Conservation (phyloP, 176 grass and related monocot genomes). For the Guadua angustifolia region DNA sequence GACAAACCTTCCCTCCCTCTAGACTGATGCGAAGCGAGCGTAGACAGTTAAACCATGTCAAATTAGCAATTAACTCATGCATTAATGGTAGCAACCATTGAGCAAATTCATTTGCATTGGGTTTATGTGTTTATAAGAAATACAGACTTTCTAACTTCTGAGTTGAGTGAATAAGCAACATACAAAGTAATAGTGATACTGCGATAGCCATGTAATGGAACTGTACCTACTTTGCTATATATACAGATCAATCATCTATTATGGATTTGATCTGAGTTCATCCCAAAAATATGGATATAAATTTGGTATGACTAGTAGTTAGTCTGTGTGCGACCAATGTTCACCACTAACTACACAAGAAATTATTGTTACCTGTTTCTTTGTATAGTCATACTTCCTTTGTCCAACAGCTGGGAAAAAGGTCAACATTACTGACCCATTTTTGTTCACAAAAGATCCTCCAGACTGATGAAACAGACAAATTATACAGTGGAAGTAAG, state of each 20-base stretch:
- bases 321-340: background rate
- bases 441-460: constrained; percentile 63
- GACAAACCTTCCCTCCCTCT: background rate
- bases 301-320: background rate
- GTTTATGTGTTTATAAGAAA: background rate
- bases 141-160: background rate
- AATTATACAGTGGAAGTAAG: constrained; percentile 16
- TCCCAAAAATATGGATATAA: constrained; percentile 6
- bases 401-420: constrained; percentile 81
- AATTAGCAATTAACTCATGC: background rate
- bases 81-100: background rate
- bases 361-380: constrained; percentile 69
- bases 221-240: background rate
- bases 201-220: background rate
- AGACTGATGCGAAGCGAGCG: background rate
- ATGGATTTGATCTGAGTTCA: constrained; percentile 5
- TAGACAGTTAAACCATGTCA: constrained; percentile 12
- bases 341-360: constrained; percentile 15
- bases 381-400: constrained; percentile 88
- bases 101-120: background rate
- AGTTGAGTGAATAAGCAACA: background rate
- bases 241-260: background rate
- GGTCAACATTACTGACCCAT: constrained; percentile 73
- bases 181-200: background rate
- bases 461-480: constrained; percentile 59